Evolutionary conservation across 1,284 basidiomycete species (phyloP).

Genomic region (Ceratobasidium sp.): DNA sequence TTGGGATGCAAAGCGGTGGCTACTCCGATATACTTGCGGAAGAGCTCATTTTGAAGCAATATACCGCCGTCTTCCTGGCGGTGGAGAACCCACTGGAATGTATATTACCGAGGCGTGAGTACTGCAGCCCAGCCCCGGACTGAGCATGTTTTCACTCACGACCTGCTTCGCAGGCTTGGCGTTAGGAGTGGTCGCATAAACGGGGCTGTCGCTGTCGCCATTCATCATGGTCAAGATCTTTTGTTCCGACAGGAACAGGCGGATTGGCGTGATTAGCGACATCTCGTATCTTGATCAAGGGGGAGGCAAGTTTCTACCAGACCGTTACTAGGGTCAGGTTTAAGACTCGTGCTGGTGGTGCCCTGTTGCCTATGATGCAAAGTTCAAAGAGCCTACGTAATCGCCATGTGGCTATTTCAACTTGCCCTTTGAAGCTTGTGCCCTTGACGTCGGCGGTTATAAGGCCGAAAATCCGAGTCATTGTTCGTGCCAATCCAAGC

Average conservation of each 20-base stretch:
- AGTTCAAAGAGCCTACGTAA: too few relatives aligned
- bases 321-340: not conserved
- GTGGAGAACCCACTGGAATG: not conserved
- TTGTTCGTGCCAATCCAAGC: too few relatives aligned
- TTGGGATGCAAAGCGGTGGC: slow-evolving; percentile 1
- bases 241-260: not conserved
- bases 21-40: slow-evolving; percentile 8
- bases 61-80: not conserved
- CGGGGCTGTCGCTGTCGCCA: slow-evolving; percentile 7
- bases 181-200: slow-evolving; percentile 3
- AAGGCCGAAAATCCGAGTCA: too few relatives aligned
- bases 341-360: not conserved
- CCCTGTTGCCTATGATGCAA: too few relatives aligned
- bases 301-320: not conserved
- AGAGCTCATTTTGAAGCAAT: not conserved
- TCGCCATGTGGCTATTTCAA: too few relatives aligned
- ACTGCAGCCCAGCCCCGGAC: not conserved
- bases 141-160: not conserved
- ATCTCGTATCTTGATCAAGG: not conserved
- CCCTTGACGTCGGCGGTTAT: too few relatives aligned
- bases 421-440: too few relatives aligned
- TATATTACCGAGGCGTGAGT: not conserved
- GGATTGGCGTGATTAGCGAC: not conserved
- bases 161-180: not conserved
- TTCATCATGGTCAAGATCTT: slow-evolving; percentile 6